Evolutionary conservation across 768 basidiomycete genomes (phyloP).

Genomic region (Ramaria rubella): DNA sequence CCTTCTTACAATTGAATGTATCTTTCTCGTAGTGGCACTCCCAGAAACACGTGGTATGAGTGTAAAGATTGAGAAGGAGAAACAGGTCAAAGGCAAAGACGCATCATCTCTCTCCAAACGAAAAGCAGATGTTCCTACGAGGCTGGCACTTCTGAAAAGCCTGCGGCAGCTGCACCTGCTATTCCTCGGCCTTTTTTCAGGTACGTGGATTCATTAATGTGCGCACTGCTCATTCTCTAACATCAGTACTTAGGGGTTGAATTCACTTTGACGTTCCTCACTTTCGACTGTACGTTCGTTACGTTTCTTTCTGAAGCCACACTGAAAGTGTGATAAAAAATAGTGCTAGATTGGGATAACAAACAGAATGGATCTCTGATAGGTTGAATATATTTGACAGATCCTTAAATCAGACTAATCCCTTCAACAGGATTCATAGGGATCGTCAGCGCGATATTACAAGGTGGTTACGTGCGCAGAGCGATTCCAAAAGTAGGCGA

Average conservation of each 20-base stretch:
- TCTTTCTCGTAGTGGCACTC: slow-evolving; percentile 64
- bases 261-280: slow-evolving; percentile 94
- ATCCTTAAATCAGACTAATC: too few relatives aligned
- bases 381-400: neutral
- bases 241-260: slow-evolving; percentile 57
- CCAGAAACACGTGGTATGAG: slow-evolving; percentile 76
- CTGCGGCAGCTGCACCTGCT: slow-evolving; percentile 71
- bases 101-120: slow-evolving; percentile 21
- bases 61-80: slow-evolving; percentile 16
- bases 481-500: slow-evolving; percentile 70
- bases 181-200: slow-evolving; percentile 85
- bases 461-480: slow-evolving; percentile 92
- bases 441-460: slow-evolving; percentile 80
- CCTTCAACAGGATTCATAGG: slow-evolving; percentile 85
- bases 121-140: slow-evolving; percentile 23
- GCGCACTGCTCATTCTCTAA: neutral
- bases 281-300: slow-evolving; percentile 65
- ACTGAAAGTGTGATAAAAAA: neutral
- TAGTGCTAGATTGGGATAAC: slow-evolving; percentile 87
- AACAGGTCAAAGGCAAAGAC: slow-evolving; percentile 10
- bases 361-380: slow-evolving; percentile 73
- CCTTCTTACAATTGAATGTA: slow-evolving; percentile 71
- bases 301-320: neutral
- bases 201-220: slow-evolving; percentile 23
- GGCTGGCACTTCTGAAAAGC: slow-evolving; percentile 34